Evolutionary conservation across 345 rosid species (phyloP).

Genomic region (Aquilaria malaccensis): DNA sequence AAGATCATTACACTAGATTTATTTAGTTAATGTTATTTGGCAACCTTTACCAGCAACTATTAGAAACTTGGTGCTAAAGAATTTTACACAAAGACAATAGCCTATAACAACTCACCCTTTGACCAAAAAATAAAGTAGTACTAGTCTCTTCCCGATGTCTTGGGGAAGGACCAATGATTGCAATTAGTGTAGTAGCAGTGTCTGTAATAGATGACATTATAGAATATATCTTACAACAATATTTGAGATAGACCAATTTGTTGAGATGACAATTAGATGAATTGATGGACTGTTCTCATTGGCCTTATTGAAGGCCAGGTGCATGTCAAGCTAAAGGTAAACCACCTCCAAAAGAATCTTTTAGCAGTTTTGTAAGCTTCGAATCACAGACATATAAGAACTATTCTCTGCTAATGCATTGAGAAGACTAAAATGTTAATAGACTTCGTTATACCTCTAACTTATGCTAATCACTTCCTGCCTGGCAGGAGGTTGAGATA

Average conservation of each 20-base stretch:
- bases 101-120: constrained; percentile 48
- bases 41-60: constrained; percentile 4
- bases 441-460: constrained; percentile 81
- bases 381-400: constrained; percentile 80
- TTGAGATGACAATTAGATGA: constrained; percentile 1
- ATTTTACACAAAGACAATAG: background rate
- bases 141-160: constrained; percentile 88
- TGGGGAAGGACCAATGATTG: constrained; percentile 83
- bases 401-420: constrained; percentile 88
- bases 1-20: background rate
- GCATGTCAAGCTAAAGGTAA: constrained; percentile 13
- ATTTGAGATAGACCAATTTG: background rate
- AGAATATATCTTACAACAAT: background rate
- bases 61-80: background rate
- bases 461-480: constrained; percentile 87
- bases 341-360: constrained; percentile 91
- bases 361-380: constrained; percentile 75
- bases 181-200: constrained; percentile 74
- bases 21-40: background rate
- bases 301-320: constrained; percentile 10
- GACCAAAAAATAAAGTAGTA: constrained; percentile 83
- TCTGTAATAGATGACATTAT: constrained; percentile 28
- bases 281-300: constrained; percentile 2
- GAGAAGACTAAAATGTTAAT: constrained; percentile 79
- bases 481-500: constrained; percentile 15